phyloP scores from a whole-genome alignment of 2,329 filamentous ascomycete species.

The Hypoxylon sp. region DNA sequence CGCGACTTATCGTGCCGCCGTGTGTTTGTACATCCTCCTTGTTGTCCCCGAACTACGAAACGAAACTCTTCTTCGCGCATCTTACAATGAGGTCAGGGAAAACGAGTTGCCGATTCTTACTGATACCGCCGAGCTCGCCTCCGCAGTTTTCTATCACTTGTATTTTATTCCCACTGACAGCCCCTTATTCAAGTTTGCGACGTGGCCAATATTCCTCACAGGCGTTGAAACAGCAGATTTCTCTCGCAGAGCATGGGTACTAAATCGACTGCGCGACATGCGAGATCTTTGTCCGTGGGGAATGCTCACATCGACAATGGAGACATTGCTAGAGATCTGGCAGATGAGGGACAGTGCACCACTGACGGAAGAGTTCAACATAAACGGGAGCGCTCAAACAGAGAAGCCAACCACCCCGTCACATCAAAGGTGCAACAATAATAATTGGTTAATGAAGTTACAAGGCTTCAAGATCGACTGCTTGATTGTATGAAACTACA shows the following conservation, averaged over 20 bases:
- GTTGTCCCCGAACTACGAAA: conserved; percentile 46
- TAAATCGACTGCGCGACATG: conserved; percentile 61
- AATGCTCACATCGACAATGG: conserved; percentile 64
- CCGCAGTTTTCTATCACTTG: conserved; percentile 65
- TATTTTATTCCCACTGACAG: conserved; percentile 62
- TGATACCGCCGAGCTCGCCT: conserved; percentile 60
- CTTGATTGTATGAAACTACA: conserved; percentile 58
- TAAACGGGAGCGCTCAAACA: conserved; percentile 45
- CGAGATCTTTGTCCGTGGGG: conserved; percentile 64
- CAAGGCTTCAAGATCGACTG: conserved; percentile 61
- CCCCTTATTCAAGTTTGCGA: conserved; percentile 69
- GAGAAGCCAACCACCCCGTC: neutral
- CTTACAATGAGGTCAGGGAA: neutral
- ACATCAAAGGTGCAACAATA: conserved; percentile 9
- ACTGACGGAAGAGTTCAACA: conserved; percentile 20
- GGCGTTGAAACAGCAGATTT: conserved; percentile 66
- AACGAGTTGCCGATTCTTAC: conserved; percentile 53
- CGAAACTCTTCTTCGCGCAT: conserved; percentile 31
- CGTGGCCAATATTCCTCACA: conserved; percentile 71
- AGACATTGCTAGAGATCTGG: conserved; percentile 64
- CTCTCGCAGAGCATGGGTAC: conserved; percentile 64
- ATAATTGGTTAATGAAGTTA: conserved; percentile 59
- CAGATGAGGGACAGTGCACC: conserved; percentile 56
- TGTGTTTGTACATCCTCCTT: conserved; percentile 63
- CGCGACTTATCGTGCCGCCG: conserved; percentile 61